Conservation (phyloP, 805 yeast genomes). For the Tetrapisispora iriomotensis region DNA sequence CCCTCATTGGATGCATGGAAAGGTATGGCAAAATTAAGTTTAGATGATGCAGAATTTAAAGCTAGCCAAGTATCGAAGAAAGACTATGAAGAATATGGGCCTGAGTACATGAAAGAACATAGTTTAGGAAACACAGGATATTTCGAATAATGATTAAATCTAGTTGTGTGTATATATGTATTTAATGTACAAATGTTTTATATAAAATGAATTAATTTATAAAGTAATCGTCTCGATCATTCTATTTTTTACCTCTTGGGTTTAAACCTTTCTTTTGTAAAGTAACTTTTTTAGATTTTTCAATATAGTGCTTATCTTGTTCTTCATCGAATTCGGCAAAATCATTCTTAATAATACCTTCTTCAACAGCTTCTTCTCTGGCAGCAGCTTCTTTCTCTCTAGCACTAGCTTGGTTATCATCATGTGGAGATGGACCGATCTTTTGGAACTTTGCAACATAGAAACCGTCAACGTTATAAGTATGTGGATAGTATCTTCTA, state of each 20-base stretch:
- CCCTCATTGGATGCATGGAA: constrained; percentile 82
- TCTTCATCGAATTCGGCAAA: constrained; percentile 73
- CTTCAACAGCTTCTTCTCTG: constrained; percentile 72
- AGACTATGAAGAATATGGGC: constrained; percentile 83
- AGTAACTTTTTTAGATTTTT: constrained; percentile 53
- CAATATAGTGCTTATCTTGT: constrained; percentile 65
- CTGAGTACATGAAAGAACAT: constrained; percentile 83
- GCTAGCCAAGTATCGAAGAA: constrained; percentile 46
- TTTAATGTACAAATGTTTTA: constrained; percentile 4
- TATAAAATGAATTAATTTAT: not conserved
- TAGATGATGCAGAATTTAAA: constrained; percentile 34
- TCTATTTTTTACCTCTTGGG: constrained; percentile 36
- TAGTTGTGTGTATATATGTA: not conserved
- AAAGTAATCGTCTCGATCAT: constrained; percentile 4
- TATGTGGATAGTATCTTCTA: constrained; percentile 95
- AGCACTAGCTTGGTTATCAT: constrained; percentile 78
- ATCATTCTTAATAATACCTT: constrained; percentile 75
- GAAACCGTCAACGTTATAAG: constrained; percentile 97
- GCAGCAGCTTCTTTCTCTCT: constrained; percentile 74
- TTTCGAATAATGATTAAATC: constrained; percentile 10
- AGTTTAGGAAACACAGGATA: constrained; percentile 50
- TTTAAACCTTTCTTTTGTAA: constrained; percentile 65
- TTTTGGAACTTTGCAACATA: constrained; percentile 94
- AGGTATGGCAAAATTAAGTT: constrained; percentile 82
- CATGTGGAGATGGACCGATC: constrained; percentile 77